These are phyloP conservation scores for Stenocarpella maydis DNA, from an alignment of 2,329 filamentous ascomycete genomes.

Conservation along the genomic window DNA sequence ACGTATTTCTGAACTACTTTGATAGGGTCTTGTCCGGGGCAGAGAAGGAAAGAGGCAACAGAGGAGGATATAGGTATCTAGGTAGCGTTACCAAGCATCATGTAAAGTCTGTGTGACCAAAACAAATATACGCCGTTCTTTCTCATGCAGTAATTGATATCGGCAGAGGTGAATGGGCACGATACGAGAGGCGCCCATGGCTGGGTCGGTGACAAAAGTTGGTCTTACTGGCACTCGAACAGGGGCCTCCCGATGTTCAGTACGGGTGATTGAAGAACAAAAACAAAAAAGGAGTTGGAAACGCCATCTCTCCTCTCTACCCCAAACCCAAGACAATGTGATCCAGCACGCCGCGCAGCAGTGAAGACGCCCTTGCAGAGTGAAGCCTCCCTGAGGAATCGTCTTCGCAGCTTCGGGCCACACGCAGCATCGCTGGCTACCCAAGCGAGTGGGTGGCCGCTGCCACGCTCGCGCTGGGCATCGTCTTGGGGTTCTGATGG, in stretches of 20 bases:
- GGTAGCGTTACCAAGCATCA: not conserved
- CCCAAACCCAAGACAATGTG: conserved; percentile 69
- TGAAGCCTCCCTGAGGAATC: conserved; percentile 75
- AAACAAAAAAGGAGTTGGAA: conserved; percentile 54
- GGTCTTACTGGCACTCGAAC: conserved; percentile 5
- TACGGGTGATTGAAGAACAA: no score
- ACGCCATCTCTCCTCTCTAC: conserved; percentile 63
- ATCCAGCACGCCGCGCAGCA: conserved; percentile 76
- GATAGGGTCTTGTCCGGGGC: not conserved
- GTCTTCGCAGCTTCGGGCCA: conserved; percentile 73
- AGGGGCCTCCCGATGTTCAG: not conserved
- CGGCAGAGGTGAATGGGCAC: not conserved
- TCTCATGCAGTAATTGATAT: not conserved
- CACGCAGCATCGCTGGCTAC: conserved; percentile 71
- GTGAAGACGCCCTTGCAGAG: conserved; percentile 77
- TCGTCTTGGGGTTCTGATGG: conserved; percentile 63
- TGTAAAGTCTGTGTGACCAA: conserved; percentile 1
- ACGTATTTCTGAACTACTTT: not conserved
- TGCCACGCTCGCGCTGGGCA: conserved; percentile 75
- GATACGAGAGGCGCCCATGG: not conserved
- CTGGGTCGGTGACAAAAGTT: not conserved
- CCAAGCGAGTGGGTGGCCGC: conserved; percentile 71
- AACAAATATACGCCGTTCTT: conserved; percentile 23
- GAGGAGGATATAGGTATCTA: not conserved
- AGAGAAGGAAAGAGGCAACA: not conserved